Percentiles rank a stretch among this genome's conserved stretches.
Evolutionary conservation across 192 early-diverging fungal genomes (phyloP).

Genomic region (Tieghemiomyces parasiticus): DNA sequence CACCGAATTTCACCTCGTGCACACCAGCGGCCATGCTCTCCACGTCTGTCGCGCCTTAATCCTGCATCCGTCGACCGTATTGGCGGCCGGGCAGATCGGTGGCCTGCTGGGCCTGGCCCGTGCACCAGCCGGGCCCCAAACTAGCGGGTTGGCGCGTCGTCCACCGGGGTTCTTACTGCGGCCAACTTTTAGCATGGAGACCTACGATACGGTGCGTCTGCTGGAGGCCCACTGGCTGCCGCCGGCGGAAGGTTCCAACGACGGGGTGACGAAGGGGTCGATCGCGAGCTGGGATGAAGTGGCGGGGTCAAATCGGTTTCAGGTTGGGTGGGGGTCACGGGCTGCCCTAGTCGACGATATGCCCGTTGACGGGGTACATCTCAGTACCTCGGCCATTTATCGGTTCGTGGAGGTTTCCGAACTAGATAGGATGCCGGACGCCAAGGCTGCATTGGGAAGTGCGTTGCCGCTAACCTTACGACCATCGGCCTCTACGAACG

Average conservation of each 20-base stretch:
- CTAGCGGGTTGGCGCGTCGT: background rate
- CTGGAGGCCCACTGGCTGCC: background rate
- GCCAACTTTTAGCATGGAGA: background rate
- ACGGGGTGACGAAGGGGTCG: background rate
- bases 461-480: background rate
- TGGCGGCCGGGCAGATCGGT: conserved; percentile 4
- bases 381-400: background rate
- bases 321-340: background rate
- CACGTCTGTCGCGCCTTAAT: background rate
- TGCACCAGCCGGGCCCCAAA: background rate
- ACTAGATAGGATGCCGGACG: background rate
- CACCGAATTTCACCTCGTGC: background rate
- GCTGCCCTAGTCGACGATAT: too few species aligned
- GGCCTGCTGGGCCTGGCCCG: background rate
- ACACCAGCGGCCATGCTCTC: background rate
- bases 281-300: background rate
- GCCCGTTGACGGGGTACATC: background rate
- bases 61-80: background rate
- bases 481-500: too few species aligned
- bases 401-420: background rate
- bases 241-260: background rate
- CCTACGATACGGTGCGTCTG: conserved; percentile 1
- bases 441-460: background rate
- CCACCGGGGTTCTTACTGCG: background rate
- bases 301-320: background rate